Evolutionary conservation across 805 yeast genomes (phyloP), one percentile per base, ranked within the genome.

Genomic region (Candida wancherniae): DNA sequence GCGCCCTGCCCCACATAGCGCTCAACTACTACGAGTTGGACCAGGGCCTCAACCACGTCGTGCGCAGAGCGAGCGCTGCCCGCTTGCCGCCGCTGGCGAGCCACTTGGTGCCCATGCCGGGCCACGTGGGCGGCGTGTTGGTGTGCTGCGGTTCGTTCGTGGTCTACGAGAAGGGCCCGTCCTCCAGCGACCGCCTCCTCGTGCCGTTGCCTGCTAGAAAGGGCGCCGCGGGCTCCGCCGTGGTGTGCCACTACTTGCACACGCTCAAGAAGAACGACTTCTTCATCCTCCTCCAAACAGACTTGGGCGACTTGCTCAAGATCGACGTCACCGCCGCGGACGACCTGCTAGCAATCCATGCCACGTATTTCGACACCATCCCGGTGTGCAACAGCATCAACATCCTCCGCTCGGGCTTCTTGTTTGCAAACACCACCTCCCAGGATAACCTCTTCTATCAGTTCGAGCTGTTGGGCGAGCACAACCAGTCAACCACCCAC

Each of bases 21-120:
- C 60, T 90, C 31, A 71, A 75, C 3, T 82, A 74, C 51, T 90
- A 90, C 57, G 90, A 85, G 48, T 58, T 88, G 15, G 97, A 92
- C 53, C 68, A 84, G 23, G 96, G 97, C 1, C 61, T 90, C 27
- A 88, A 88, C 48, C 83, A 81, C 50, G 72, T 88, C 2, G 66
- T 82, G 1, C 71, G 69, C 34, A 67, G 67, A 17, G 43, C 39
- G 19, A 29, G 44, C 21, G 20, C 50, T 7, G 36, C 34, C n/a
- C 29, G 26, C 2, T 42, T 15, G 36, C 67, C 48, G 5, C 24
- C 36, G 4, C 43, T 58, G 1, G 61, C 88, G 1, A 73, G 67
- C 39, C 61, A 71, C 33, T 37, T 88, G 5, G 39, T 85, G n/a
- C 63, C 80, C 0, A 63, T 87, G 10, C 95, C 96, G 0, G 84